Base-by-base conservation (phyloP, 2,329 filamentous ascomycete species). In the Grosmannia huntii region DNA sequence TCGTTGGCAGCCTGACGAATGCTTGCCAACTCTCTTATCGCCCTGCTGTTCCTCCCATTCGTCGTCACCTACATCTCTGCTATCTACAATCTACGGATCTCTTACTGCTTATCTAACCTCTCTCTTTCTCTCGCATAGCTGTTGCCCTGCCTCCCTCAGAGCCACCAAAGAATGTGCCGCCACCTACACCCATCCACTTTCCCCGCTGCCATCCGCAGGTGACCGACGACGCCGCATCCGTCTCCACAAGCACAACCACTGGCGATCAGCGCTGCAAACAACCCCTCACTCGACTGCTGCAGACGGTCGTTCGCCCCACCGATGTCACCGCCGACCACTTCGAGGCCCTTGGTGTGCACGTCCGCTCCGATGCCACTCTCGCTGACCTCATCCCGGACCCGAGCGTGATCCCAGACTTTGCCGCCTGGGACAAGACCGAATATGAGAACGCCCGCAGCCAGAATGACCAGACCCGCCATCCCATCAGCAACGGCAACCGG, bases 331-430 rank as follows among this genome's bases (percentile, higher is more conserved):
- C 76, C 49, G 65, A 73, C 48, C 76, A 83, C 60, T 77, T 85
- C 57, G 73, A 77, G 60, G 81, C 81, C 12, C 73, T 85, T 44
- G 81, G 81, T 5, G 71, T 83, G 36, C 75, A 82, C 64, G 71
- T 85, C 63, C 75, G 75, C 61, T 65, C 74, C 33, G 74, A 84
- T 67, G 76, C 73, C 28, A 64, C 73, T n/a, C 63, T 73, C 14
- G 66, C 72, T 56, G 72, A 79, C 21, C 66, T 86, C 51, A 68
- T 85, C 57, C 82, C 83, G 4, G 76, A 83, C 61, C 65, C 75
- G 16, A 71, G 73, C 14, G 77, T 69, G 59, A 71, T 83, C 33
- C 82, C 82, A 3, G 73, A 80, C 61, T 78, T 82, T 60, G 67
- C 69, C 5, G 69, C 69, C 10, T 83, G 81, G 79, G 75, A 80